Percentiles rank a stretch among this genome's conserved stretches.
phyloP scores from a whole-genome alignment of 2,329 filamentous ascomycete genomes.

The Aureobasidium melanogenum region DNA sequence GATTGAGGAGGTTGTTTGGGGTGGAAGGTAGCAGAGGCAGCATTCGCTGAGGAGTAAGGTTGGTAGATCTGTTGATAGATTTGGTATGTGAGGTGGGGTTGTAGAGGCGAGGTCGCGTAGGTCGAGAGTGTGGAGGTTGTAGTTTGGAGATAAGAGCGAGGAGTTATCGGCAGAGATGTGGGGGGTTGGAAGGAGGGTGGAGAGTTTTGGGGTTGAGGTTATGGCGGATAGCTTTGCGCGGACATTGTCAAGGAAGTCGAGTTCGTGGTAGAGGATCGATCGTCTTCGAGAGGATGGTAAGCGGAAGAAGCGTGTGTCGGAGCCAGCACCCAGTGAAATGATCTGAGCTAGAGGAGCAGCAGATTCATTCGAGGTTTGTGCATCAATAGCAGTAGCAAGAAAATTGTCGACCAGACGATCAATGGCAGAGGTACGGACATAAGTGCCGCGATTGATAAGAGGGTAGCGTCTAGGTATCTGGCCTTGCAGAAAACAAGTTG shows the following conservation, averaged over 20 bases:
- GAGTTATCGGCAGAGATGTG: conserved; percentile 30
- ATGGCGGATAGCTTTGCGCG: conserved; percentile 50
- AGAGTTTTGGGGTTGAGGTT: conserved; percentile 22
- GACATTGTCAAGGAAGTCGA: conserved; percentile 78
- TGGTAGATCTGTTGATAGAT: conserved; percentile 50
- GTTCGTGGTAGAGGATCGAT: conserved; percentile 71
- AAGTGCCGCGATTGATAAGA: conserved; percentile 96
- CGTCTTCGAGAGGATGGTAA: conserved; percentile 45
- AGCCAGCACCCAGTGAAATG: conserved; percentile 85
- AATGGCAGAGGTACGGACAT: conserved; percentile 75
- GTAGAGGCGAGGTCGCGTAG: conserved; percentile 49
- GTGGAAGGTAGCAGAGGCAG: conserved; percentile 81
- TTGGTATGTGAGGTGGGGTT: conserved; percentile 26
- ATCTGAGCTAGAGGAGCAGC: conserved; percentile 55
- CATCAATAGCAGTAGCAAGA: conserved; percentile 37
- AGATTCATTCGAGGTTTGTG: neutral
- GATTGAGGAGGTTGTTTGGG: conserved; percentile 53
- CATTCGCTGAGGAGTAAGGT: conserved; percentile 90
- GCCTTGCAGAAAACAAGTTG: conserved; percentile 55
- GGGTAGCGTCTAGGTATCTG: conserved; percentile 60
- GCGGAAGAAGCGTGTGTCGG: conserved; percentile 81
- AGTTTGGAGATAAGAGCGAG: conserved; percentile 41
- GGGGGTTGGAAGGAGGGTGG: conserved; percentile 21
- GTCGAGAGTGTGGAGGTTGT: conserved; percentile 53
- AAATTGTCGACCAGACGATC: conserved; percentile 70